Percentiles rank a stretch among this genome's conserved stretches.
These are phyloP conservation scores for Colletotrichum liriopes DNA, from an alignment of 2,329 filamentous ascomycete species.

Conservation along the genomic window DNA sequence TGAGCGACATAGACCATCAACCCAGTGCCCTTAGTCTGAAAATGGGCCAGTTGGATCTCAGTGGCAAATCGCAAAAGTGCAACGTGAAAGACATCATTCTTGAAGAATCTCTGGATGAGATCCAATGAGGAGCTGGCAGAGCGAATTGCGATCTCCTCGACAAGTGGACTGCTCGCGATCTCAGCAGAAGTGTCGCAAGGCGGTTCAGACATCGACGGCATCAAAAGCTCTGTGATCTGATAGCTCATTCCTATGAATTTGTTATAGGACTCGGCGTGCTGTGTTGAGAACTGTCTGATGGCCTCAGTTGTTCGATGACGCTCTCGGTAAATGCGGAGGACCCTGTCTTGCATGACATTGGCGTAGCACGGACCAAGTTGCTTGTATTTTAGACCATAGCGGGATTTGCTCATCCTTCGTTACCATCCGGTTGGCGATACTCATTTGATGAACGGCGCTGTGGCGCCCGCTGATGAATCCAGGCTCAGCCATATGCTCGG, in stretches of 20 bases:
- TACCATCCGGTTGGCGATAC: slow-evolving; percentile 12
- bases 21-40: slow-evolving; percentile 12
- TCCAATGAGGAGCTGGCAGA: not conserved
- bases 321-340: slow-evolving; percentile 1
- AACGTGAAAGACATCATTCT: not conserved
- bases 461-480: slow-evolving; percentile 14
- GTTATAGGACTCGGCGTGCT: not conserved
- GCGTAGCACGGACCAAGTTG: slow-evolving; percentile 20
- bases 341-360: slow-evolving; percentile 5
- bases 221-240: slow-evolving; percentile 21
- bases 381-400: slow-evolving; percentile 10
- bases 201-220: slow-evolving; percentile 20
- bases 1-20: slow-evolving; percentile 24
- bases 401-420: slow-evolving; percentile 13
- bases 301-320: not conserved
- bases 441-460: slow-evolving; percentile 27
- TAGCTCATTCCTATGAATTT: not conserved
- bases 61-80: slow-evolving; percentile 8
- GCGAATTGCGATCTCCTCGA: not conserved
- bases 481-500: slow-evolving; percentile 17
- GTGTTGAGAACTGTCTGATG: not conserved
- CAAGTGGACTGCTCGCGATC: not conserved
- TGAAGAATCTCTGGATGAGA: not conserved
- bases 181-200: slow-evolving; percentile 7
- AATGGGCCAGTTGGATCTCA: slow-evolving; percentile 19